Conservation (phyloP, 208 protist genomes). For the Leishmania tarentolae region DNA sequence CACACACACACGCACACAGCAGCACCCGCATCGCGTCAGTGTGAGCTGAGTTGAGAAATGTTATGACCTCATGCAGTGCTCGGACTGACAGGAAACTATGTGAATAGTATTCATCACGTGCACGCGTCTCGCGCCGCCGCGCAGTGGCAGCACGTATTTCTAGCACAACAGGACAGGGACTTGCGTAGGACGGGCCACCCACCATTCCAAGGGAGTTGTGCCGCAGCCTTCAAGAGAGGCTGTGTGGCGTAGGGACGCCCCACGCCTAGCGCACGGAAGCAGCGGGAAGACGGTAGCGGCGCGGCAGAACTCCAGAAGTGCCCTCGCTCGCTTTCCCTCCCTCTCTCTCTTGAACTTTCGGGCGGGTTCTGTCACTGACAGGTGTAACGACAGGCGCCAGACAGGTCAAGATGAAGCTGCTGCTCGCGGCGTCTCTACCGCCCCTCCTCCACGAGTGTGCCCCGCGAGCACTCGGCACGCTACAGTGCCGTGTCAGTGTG, state of each 20-base stretch:
- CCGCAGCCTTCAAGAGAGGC: neutral
- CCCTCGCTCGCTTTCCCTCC: neutral
- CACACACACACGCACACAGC: neutral
- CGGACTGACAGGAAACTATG: slow-evolving; percentile 23
- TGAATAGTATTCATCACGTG: slow-evolving; percentile 20
- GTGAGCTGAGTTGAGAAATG: slow-evolving; percentile 15
- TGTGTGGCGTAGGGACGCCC: neutral
- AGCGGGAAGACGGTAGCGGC: neutral
- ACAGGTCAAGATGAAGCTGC: slow-evolving; percentile 4
- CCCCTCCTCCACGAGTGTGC: slow-evolving; percentile 13
- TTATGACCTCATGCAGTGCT: slow-evolving; percentile 14
- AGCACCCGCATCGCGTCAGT: neutral
- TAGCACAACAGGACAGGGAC: slow-evolving; percentile 22
- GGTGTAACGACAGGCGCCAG: slow-evolving; percentile 8
- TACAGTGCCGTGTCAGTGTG: neutral
- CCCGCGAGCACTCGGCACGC: neutral
- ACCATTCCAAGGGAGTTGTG: slow-evolving; percentile 20
- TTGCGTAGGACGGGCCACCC: neutral
- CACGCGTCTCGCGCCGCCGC: neutral
- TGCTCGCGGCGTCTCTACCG: neutral
- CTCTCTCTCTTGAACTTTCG: slow-evolving; percentile 5
- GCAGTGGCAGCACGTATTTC: neutral
- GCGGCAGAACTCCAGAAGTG: slow-evolving; percentile 6
- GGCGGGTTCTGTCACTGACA: slow-evolving; percentile 4
- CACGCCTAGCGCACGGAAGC: neutral